Conservation (phyloP, 1,139 yeast species). For the Spathaspora jeffriesii region DNA sequence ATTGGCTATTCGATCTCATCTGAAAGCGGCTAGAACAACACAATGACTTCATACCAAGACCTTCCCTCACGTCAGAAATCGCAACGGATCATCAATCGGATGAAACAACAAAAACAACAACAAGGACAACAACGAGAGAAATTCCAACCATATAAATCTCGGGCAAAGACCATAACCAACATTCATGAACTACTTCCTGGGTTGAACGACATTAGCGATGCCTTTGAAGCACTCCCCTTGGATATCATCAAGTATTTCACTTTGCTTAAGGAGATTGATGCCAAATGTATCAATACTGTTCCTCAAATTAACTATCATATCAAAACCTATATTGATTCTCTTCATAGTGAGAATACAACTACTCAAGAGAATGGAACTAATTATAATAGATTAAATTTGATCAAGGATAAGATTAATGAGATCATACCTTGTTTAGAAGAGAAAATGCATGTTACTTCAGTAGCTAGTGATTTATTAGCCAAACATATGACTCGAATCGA, state of each 20-base stretch:
- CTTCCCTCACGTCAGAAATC: slow-evolving; percentile 52
- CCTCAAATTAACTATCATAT: slow-evolving; percentile 69
- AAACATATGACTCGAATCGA: slow-evolving; percentile 75
- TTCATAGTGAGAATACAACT: slow-evolving; percentile 30
- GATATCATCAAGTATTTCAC: slow-evolving; percentile 88
- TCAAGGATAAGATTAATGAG: slow-evolving; percentile 57
- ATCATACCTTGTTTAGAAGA: slow-evolving; percentile 94
- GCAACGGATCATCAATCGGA: slow-evolving; percentile 41
- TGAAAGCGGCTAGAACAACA: not conserved
- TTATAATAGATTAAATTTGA: slow-evolving; percentile 22
- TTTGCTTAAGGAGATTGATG: slow-evolving; percentile 88
- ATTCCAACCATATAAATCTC: slow-evolving; percentile 35
- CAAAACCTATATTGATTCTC: slow-evolving; percentile 47
- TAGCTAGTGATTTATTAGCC: slow-evolving; percentile 77
- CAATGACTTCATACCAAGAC: slow-evolving; percentile 18
- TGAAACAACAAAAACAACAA: slow-evolving; percentile 17
- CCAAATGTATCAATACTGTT: slow-evolving; percentile 79
- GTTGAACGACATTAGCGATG: slow-evolving; percentile 87
- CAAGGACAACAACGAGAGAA: slow-evolving; percentile 14
- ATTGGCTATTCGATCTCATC: not conserved
- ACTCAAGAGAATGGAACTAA: slow-evolving; percentile 9
- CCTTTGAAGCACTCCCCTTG: slow-evolving; percentile 85
- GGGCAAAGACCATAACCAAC: slow-evolving; percentile 32
- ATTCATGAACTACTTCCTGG: slow-evolving; percentile 72
- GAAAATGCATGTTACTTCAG: slow-evolving; percentile 95